A percentile compares a stretch with the other conserved stretches of the same genome.
These are phyloP conservation scores for Kodamaea arcana DNA, from an alignment of 1,139 yeast genomes.

Conservation along the genomic window DNA sequence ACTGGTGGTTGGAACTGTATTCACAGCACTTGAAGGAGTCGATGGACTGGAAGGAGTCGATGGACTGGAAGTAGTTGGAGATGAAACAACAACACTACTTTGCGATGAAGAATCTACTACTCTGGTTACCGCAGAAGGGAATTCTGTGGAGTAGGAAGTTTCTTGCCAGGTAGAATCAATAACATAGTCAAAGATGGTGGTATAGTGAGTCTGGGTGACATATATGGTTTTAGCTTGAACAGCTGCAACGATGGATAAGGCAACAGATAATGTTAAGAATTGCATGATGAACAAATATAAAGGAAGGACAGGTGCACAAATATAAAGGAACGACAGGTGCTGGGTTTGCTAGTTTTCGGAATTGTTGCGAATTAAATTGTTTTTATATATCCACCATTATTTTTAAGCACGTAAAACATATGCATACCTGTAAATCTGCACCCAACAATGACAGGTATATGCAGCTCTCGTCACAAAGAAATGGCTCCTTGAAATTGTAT, in stretches of 20 bases:
- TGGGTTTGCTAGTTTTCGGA: neutral
- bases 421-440: no score
- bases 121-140: conserved; percentile 2
- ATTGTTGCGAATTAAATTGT: neutral
- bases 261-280: conserved; percentile 16
- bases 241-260: conserved; percentile 13
- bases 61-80: conserved; percentile 6
- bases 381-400: neutral
- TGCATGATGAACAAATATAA: conserved; percentile 11
- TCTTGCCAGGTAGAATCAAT: neutral
- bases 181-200: conserved; percentile 18
- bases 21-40: conserved; percentile 1
- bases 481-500: neutral
- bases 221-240: conserved; percentile 19
- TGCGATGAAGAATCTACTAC: neutral
- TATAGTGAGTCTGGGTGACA: conserved; percentile 22
- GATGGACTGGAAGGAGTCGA: conserved; percentile 1
- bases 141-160: conserved; percentile 1
- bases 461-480: neutral
- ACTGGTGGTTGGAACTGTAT: conserved; percentile 4
- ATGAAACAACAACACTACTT: conserved; percentile 4
- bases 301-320: neutral
- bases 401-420: neutral
- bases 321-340: neutral
- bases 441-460: no score